Percentiles rank a stretch among this genome's conserved stretches.
Evolutionary conservation across 202 grass and related monocot genomes (phyloP).

Genomic region (Carex sylvatica): DNA sequence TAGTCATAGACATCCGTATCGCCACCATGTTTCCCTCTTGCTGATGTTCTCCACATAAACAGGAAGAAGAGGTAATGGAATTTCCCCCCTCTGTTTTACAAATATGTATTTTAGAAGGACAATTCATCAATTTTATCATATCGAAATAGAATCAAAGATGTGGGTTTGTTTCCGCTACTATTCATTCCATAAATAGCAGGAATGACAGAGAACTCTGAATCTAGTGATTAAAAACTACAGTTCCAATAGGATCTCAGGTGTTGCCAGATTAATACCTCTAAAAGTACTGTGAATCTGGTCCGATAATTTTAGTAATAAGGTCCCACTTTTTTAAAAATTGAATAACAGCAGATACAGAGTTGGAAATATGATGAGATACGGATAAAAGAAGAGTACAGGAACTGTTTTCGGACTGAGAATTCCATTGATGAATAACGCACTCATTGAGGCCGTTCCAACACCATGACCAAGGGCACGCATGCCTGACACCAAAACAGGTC

Average conservation of each 20-base stretch:
- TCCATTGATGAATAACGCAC: conserved; percentile 56
- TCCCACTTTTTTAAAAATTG: too few species aligned
- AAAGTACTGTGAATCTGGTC: too few species aligned
- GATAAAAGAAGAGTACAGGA: not conserved
- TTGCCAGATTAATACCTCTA: too few species aligned
- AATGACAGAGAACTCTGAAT: too few species aligned
- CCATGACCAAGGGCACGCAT: conserved; percentile 53
- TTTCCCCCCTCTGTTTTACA: conserved; percentile 39
- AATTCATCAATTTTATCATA: conserved; percentile 6
- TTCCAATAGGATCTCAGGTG: too few species aligned
- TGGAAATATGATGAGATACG: not conserved
- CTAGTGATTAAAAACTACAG: too few species aligned
- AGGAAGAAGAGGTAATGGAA: conserved; percentile 35
- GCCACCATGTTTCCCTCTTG: conserved; percentile 64
- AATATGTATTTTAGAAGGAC: not conserved
- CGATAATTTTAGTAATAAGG: too few species aligned
- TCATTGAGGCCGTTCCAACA: conserved; percentile 27
- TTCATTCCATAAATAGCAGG: too few species aligned
- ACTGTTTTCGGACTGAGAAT: conserved; percentile 37
- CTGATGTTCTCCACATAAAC: conserved; percentile 65
- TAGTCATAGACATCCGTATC: conserved; percentile 51
- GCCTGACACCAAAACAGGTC: conserved; percentile 26
- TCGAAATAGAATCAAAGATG: not conserved
- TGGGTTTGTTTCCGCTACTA: too few species aligned
- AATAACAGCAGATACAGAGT: too few species aligned